Percentiles rank a stretch among this genome's conserved stretches.
Conservation (phyloP, 73 alveolate genomes). For the Stentor coeruleus region DNA sequence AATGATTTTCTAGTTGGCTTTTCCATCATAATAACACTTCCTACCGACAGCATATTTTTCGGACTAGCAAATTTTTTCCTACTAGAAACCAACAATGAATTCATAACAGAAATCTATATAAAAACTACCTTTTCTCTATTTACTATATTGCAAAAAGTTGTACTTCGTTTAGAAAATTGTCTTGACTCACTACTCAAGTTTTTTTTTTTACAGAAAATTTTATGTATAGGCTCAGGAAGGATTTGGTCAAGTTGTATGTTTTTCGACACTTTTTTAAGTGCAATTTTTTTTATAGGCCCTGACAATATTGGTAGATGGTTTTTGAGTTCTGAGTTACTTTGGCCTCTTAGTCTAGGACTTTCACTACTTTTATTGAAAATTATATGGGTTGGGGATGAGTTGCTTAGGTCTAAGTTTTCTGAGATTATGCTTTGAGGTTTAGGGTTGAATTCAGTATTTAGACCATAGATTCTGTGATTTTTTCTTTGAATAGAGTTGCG, state of each 20-base stretch:
- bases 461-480: too few relatives aligned
- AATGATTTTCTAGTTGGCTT: neutral
- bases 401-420: too few relatives aligned
- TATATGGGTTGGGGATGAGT: too few relatives aligned
- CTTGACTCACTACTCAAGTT: neutral
- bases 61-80: neutral
- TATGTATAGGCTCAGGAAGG: neutral
- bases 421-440: too few relatives aligned
- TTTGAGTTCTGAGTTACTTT: too few relatives aligned
- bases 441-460: too few relatives aligned
- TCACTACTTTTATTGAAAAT: too few relatives aligned
- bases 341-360: too few relatives aligned
- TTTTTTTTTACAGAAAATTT: neutral
- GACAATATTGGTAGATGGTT: too few relatives aligned
- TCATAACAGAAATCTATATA: neutral
- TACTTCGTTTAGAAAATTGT: neutral
- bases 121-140: neutral
- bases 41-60: neutral
- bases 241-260: neutral
- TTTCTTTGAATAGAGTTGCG: too few relatives aligned
- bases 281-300: too few relatives aligned
- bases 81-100: too few relatives aligned
- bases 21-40: neutral
- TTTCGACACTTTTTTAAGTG: neutral
- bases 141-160: neutral